Evolutionary conservation across 768 basidiomycete species (phyloP).

Genomic region (Gelatoporia subvermispora): DNA sequence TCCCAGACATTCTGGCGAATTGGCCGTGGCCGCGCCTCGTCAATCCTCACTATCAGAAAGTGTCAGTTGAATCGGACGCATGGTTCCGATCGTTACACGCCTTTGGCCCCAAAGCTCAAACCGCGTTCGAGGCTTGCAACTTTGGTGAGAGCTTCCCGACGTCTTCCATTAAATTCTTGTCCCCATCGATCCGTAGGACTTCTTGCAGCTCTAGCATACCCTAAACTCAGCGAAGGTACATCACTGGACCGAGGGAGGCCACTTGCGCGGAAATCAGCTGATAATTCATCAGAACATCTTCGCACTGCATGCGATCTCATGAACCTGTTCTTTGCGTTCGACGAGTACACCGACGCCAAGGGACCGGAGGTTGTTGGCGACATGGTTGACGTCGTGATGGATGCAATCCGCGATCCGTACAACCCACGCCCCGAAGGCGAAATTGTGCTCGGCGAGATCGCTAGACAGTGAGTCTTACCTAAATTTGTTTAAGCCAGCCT

Average conservation of each 20-base stretch:
- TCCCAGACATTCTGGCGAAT: constrained; percentile 22
- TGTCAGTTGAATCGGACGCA: constrained; percentile 20
- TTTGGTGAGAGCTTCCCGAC: constrained; percentile 8
- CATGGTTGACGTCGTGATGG: constrained; percentile 14
- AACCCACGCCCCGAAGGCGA: constrained; percentile 14
- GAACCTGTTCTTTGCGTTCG: constrained; percentile 22
- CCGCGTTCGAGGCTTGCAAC: constrained; percentile 22
- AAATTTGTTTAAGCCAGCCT: too few species aligned
- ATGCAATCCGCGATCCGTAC: constrained; percentile 17
- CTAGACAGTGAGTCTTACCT: constrained; percentile 19
- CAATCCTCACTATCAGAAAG: constrained; percentile 24
- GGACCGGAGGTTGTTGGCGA: constrained; percentile 3
- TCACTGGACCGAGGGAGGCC: too few species aligned
- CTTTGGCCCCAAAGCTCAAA: constrained; percentile 22
- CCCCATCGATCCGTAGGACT: neutral
- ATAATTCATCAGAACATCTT: constrained; percentile 1
- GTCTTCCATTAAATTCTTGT: too few species aligned
- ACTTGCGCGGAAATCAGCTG: too few species aligned
- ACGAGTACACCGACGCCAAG: constrained; percentile 18
- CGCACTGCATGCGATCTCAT: constrained; percentile 14
- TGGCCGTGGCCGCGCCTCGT: constrained; percentile 29
- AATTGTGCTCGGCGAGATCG: constrained; percentile 14
- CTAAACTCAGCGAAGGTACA: constrained; percentile 7
- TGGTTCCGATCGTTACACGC: constrained; percentile 25
- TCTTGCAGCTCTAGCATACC: constrained; percentile 8